These are phyloP conservation scores for Malus domestica DNA, from an alignment of 306 rosid species.

Conservation along the genomic window DNA sequence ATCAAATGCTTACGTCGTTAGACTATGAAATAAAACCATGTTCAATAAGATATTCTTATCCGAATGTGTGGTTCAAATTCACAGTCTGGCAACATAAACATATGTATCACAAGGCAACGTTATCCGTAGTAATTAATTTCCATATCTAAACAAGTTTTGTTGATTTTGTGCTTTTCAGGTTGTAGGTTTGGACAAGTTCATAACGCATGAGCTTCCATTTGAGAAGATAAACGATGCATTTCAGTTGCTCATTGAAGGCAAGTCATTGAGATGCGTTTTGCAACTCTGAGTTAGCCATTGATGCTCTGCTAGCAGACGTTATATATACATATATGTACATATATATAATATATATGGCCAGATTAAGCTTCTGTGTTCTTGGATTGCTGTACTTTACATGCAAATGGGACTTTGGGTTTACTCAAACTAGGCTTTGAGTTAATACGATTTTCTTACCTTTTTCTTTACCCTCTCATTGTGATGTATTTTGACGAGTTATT, in stretches of 20 bases:
- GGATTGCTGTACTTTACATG: background rate
- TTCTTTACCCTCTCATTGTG: no score
- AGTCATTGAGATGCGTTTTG: constrained; percentile 63
- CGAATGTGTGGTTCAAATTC: background rate
- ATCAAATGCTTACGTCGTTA: background rate
- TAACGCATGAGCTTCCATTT: constrained; percentile 77
- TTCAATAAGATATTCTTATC: background rate
- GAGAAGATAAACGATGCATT: constrained; percentile 70
- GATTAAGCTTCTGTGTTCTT: background rate
- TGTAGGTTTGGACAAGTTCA: constrained; percentile 62
- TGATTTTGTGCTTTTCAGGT: constrained; percentile 22
- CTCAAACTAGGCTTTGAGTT: no score
- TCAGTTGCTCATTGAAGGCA: constrained; percentile 49
- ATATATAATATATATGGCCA: background rate
- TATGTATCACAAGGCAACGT: background rate
- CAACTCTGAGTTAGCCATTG: constrained; percentile 24
- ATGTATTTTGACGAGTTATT: no score
- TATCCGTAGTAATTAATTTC: background rate
- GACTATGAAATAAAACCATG: background rate
- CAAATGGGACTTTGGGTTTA: no score
- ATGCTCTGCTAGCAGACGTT: background rate
- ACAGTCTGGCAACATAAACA: background rate
- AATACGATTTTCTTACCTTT: no score
- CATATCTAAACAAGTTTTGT: background rate
- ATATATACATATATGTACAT: no score